Evolutionary conservation across 805 yeast species (phyloP), one percentile per base, ranked within the genome.

Genomic region (Lipomyces spencermartinsiae): DNA sequence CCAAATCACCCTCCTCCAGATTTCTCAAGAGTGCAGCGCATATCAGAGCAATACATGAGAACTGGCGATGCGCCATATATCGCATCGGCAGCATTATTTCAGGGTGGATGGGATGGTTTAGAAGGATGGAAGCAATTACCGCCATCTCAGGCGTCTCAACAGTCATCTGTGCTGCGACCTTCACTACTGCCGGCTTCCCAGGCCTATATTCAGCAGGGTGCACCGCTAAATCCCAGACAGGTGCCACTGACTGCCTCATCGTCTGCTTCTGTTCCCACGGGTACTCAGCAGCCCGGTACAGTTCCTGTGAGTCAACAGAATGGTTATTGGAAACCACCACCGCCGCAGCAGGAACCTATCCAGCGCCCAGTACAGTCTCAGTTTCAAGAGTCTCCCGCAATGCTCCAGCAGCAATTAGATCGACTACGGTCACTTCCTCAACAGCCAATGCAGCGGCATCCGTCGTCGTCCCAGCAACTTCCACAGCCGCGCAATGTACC

Each of bases 51-150:
- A 35, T 63, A 63, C 64, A 7, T 43, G 35, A 57, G 69, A 19
- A 59, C 66, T 5, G 64, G 67, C 34, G 69, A 66, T 33, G 66
- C 63, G 31, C 69, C 69, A 6, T 63, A 43, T 43, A 59, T 59
- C 12, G 63, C 67, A 1, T 66, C 66, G 22, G 66, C 68, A 3
- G 35, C 66, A n/a, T 57, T 46, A 29, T 39, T 58, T 46, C 59
- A 58, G 31, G 51, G 35, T 5, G 33, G 34, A 43, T 66, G 69
- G 69, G 66, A 63, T 25, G 43, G 55, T 4, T 46, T 43, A n/a
- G 43, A 58, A 12, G 58, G 39, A 25, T 59, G 63, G 66, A 51
- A 22, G 39, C 51, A 22, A 49, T 61, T 39, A n/a, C 14, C 60
- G 4, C 35, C 61, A 4, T 43, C 12, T 16, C 66, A 63, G 25